phyloP scores from a whole-genome alignment of 208 protist species.

The Paratrypanosoma confusum region DNA sequence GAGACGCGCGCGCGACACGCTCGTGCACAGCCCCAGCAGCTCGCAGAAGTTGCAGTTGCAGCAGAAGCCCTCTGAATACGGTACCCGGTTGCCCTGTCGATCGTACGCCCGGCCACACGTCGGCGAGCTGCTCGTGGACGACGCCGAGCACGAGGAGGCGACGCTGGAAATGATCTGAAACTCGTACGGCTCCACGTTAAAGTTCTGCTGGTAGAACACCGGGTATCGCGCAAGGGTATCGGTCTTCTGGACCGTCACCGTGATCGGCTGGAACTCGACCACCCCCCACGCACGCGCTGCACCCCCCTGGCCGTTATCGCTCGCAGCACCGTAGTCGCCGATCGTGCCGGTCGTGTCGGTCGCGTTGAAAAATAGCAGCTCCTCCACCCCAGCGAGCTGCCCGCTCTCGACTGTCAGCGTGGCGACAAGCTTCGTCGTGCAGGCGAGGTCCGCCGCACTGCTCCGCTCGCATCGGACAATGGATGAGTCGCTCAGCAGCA shows the following conservation, averaged over 20 bases:
- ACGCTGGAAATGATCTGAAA: constrained; percentile 29
- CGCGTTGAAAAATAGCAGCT: constrained; percentile 39
- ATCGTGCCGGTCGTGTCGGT: constrained; percentile 26
- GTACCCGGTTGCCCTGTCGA: constrained; percentile 24
- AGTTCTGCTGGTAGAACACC: constrained; percentile 69
- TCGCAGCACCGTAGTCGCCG: too few relatives aligned
- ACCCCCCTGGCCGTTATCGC: too few relatives aligned
- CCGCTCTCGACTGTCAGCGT: constrained; percentile 53
- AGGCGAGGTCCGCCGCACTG: constrained; percentile 20
- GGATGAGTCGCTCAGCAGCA: neutral
- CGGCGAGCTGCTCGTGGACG: constrained; percentile 19
- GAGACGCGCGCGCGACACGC: constrained; percentile 29
- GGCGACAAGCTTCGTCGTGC: constrained; percentile 69
- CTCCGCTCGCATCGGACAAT: too few relatives aligned
- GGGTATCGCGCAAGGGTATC: constrained; percentile 69
- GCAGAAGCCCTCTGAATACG: constrained; percentile 80
- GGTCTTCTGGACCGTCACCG: constrained; percentile 48
- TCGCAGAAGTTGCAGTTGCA: constrained; percentile 65
- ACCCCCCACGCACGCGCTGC: constrained; percentile 2
- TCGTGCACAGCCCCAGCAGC: constrained; percentile 41
- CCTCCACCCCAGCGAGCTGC: constrained; percentile 47
- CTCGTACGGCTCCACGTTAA: constrained; percentile 80
- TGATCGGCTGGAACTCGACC: constrained; percentile 45
- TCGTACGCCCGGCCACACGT: constrained; percentile 66
- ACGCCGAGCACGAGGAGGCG: constrained; percentile 48